Percentiles rank a stretch among this genome's conserved stretches.
phyloP scores from a whole-genome alignment of 495 filamentous ascomycete species.

The Neurospora sp. region DNA sequence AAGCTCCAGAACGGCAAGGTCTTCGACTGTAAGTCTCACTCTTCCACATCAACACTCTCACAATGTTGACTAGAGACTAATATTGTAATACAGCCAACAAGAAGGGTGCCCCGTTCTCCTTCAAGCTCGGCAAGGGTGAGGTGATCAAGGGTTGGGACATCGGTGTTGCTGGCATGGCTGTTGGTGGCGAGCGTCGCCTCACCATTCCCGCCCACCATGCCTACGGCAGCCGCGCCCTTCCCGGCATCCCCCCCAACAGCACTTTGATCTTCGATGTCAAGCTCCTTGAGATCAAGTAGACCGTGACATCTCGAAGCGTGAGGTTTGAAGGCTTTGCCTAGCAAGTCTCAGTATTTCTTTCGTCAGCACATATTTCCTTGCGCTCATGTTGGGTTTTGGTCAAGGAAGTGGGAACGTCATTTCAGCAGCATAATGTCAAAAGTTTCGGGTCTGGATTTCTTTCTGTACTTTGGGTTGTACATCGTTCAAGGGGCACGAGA shows the following conservation, averaged over 20 bases:
- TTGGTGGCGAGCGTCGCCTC: conserved; percentile 86
- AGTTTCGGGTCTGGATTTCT: neutral
- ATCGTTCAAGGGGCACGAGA: neutral
- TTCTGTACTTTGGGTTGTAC: neutral
- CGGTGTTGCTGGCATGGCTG: conserved; percentile 81
- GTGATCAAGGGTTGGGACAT: conserved; percentile 99
- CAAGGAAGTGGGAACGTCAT: neutral
- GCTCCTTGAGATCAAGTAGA: conserved; percentile 58
- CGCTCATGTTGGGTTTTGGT: neutral
- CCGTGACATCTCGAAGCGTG: neutral
- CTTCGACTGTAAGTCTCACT: conserved; percentile 66
- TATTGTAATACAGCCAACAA: conserved; percentile 61
- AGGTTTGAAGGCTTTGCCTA: neutral
- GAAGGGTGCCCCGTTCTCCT: conserved; percentile 91
- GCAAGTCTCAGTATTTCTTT: neutral
- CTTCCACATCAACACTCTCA: conserved; percentile 1
- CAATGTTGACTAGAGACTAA: conserved; percentile 20
- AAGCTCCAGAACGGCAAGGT: conserved; percentile 87
- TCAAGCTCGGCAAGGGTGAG: conserved; percentile 86
- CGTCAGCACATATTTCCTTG: neutral
- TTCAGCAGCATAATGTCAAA: neutral
- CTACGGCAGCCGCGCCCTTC: conserved; percentile 70
- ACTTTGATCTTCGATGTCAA: conserved; percentile 90
- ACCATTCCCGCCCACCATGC: conserved; percentile 74
- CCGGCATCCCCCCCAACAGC: conserved; percentile 83